Evolutionary conservation across 176 grass and related monocot genomes (phyloP).

Genomic region (Oropetium thomaeum): DNA sequence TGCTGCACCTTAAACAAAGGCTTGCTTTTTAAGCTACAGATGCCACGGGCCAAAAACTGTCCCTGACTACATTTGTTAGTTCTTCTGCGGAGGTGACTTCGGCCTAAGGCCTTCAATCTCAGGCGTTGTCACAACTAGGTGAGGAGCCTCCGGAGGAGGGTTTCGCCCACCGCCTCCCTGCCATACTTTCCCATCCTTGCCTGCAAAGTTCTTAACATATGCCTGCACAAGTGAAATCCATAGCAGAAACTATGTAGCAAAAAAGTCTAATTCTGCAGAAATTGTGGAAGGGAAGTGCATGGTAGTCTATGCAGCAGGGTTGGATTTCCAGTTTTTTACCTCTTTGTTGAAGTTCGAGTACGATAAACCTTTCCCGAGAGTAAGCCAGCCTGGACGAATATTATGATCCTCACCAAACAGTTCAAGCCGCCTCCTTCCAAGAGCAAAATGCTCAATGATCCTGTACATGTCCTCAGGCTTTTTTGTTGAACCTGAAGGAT

Average conservation of each 20-base stretch:
- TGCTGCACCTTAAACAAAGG: slow-evolving; percentile 23
- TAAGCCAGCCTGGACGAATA: slow-evolving; percentile 87
- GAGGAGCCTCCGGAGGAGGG: slow-evolving; percentile 85
- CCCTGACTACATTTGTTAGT: slow-evolving; percentile 40
- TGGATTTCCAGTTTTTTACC: slow-evolving; percentile 37
- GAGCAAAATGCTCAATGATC: slow-evolving; percentile 98
- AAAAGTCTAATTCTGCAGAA: neutral
- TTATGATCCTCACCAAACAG: slow-evolving; percentile 98
- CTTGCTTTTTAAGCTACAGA: slow-evolving; percentile 26
- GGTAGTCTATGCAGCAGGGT: neutral
- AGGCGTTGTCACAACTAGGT: slow-evolving; percentile 79
- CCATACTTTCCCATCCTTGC: slow-evolving; percentile 89
- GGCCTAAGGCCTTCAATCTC: slow-evolving; percentile 86
- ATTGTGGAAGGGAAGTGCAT: neutral
- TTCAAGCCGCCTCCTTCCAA: slow-evolving; percentile 84
- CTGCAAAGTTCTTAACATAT: slow-evolving; percentile 62
- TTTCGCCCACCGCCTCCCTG: slow-evolving; percentile 84
- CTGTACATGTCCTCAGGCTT: slow-evolving; percentile 98
- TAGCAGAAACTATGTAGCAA: slow-evolving; percentile 9
- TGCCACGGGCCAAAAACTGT: slow-evolving; percentile 11
- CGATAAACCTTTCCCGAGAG: slow-evolving; percentile 80
- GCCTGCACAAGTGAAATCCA: slow-evolving; percentile 34
- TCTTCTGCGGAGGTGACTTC: slow-evolving; percentile 79
- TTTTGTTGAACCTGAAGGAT: slow-evolving; percentile 72
- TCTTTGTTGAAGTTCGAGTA: slow-evolving; percentile 95